These are phyloP conservation scores for Colletotrichum spinosum DNA, from an alignment of 2,329 filamentous ascomycete species.

Conservation along the genomic window DNA sequence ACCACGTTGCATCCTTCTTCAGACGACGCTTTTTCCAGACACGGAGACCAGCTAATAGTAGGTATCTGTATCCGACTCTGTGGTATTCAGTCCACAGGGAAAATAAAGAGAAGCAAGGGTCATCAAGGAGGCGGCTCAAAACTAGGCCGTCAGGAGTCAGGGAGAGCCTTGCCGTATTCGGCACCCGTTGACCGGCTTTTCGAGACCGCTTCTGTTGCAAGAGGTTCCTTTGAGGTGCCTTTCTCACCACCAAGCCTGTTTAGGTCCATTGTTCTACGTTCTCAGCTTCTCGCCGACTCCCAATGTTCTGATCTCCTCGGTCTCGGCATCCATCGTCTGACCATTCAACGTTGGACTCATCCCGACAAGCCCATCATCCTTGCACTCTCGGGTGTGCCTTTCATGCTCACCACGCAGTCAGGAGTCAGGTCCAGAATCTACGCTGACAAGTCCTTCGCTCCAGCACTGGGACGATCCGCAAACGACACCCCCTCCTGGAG, in stretches of 20 bases:
- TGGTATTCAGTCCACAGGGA: background rate
- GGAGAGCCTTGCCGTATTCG: conserved; percentile 24
- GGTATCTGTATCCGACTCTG: background rate
- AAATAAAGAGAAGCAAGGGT: background rate
- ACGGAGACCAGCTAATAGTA: background rate
- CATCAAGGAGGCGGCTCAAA: conserved; percentile 16
- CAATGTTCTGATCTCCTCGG: background rate
- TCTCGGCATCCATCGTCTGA: conserved; percentile 21
- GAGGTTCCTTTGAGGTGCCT: background rate
- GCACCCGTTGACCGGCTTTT: conserved; percentile 22
- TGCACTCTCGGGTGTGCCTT: no score
- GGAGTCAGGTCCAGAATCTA: background rate
- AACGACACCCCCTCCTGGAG: background rate
- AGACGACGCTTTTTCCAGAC: conserved; percentile 10
- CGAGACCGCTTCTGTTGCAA: conserved; percentile 32
- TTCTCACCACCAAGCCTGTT: no score
- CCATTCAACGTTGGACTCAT: background rate
- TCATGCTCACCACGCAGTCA: background rate
- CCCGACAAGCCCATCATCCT: conserved; percentile 14
- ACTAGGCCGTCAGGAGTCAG: conserved; percentile 28
- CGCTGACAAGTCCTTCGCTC: background rate
- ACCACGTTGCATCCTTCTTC: conserved; percentile 22
- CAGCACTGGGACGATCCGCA: background rate
- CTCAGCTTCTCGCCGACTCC: conserved; percentile 18
- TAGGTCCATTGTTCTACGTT: no score